phyloP scores from a whole-genome alignment of 106 monocot species.

The Xerophyta viscosa region DNA sequence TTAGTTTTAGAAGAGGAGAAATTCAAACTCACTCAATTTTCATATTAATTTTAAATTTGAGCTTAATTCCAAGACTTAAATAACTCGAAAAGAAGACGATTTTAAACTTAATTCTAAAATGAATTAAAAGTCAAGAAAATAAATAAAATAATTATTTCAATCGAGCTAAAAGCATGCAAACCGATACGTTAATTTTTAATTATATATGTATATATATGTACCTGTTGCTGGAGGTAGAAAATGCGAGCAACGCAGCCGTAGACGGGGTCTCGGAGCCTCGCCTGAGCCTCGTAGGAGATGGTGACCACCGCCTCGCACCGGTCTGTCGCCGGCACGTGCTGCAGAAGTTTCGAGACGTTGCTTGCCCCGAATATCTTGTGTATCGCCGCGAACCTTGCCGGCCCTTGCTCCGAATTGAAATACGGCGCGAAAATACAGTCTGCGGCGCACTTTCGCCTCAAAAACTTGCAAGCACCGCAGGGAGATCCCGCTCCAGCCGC shows the following conservation, averaged over 20 bases:
- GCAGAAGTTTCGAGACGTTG: constrained; percentile 39
- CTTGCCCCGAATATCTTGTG: constrained; percentile 56
- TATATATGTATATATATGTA: no score
- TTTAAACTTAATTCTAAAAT: no score
- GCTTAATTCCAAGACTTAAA: no score
- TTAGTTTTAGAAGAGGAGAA: no score
- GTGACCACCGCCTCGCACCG: constrained; percentile 35
- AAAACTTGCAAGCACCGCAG: constrained; percentile 53
- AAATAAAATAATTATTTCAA: no score
- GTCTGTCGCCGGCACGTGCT: constrained; percentile 33
- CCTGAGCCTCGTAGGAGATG: constrained; percentile 30
- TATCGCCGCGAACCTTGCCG: constrained; percentile 38
- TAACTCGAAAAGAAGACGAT: no score
- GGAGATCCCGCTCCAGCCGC: background rate
- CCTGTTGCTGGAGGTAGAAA: constrained; percentile 29
- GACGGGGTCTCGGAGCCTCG: constrained; percentile 24
- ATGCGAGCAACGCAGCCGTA: constrained; percentile 33
- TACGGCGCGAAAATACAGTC: constrained; percentile 48
- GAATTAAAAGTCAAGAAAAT: no score
- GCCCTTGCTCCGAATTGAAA: constrained; percentile 44
- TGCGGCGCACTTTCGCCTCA: constrained; percentile 33
- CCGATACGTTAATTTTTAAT: no score
- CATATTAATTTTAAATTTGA: no score
- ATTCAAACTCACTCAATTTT: no score
- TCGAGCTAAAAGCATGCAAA: no score